Percentiles rank a stretch among this genome's conserved stretches.
phyloP scores from a whole-genome alignment of 768 basidiomycete genomes.

The Xerocomellus chrysenteron region DNA sequence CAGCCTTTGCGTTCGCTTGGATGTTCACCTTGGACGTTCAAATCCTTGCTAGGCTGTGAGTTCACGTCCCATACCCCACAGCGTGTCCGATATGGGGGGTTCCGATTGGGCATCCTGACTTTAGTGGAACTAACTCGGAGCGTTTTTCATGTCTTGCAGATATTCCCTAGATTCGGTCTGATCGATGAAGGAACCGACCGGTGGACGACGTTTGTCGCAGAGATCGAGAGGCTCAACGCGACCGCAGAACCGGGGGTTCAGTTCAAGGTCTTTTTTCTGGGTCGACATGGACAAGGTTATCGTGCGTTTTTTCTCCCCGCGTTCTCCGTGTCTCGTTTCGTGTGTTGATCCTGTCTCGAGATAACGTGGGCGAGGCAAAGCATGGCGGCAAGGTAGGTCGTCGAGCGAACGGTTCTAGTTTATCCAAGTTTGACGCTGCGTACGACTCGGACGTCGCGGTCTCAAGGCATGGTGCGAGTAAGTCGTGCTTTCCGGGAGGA shows the following conservation, averaged over 20 bases:
- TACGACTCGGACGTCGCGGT: neutral
- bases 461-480: conserved; percentile 59
- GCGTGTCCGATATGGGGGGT: neutral
- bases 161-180: conserved; percentile 23
- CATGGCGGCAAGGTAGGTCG: conserved; percentile 51
- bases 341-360: conserved; percentile 31
- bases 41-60: conserved; percentile 15
- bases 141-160: neutral
- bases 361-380: conserved; percentile 68
- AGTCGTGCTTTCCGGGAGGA: conserved; percentile 14
- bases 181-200: conserved; percentile 46
- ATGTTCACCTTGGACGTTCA: neutral
- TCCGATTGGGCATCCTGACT: neutral
- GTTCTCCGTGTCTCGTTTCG: no score
- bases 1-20: neutral
- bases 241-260: conserved; percentile 9
- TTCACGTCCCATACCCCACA: neutral
- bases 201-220: conserved; percentile 45
- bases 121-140: neutral
- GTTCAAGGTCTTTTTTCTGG: conserved; percentile 61
- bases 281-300: conserved; percentile 68
- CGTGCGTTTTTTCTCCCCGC: conserved; percentile 9
- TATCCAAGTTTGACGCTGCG: neutral
- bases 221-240: conserved; percentile 41
- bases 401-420: neutral